A percentile compares a stretch with the other conserved stretches of the same genome.
phyloP scores from a whole-genome alignment of 805 yeast genomes.

The Wickerhamia fluorescens region DNA sequence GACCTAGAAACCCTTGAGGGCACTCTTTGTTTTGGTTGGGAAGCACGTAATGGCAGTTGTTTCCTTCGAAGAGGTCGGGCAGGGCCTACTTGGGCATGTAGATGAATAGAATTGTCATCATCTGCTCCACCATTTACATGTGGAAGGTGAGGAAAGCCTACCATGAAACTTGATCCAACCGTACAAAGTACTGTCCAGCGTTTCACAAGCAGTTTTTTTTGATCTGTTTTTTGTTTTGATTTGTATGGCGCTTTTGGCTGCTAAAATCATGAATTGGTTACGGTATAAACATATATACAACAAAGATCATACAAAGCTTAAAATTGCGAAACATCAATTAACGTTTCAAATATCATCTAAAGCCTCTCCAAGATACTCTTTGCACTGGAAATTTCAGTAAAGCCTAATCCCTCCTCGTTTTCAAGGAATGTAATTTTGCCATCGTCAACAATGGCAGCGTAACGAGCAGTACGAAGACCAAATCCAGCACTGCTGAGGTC shows the following conservation, averaged over 20 bases:
- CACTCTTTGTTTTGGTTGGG: too few relatives aligned
- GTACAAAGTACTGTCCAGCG: too few relatives aligned
- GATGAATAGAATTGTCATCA: slow-evolving; percentile 36
- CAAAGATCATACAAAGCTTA: too few relatives aligned
- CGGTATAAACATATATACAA: too few relatives aligned
- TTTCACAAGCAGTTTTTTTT: too few relatives aligned
- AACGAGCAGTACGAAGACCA: slow-evolving; percentile 60
- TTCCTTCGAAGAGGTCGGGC: slow-evolving; percentile 33
- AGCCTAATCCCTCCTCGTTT: slow-evolving; percentile 20
- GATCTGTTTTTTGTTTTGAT: too few relatives aligned
- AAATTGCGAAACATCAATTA: too few relatives aligned
- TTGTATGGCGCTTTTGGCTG: too few relatives aligned
- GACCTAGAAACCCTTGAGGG: too few relatives aligned
- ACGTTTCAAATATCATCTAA: slow-evolving; percentile 3
- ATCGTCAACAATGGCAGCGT: slow-evolving; percentile 59
- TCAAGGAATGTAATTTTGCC: slow-evolving; percentile 32
- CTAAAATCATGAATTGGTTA: too few relatives aligned
- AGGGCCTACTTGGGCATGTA: slow-evolving; percentile 30
- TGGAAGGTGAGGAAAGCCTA: slow-evolving; percentile 30
- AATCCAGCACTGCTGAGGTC: slow-evolving; percentile 49
- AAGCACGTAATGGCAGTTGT: too few relatives aligned
- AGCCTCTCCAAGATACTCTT: slow-evolving; percentile 17
- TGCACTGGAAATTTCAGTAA: slow-evolving; percentile 18
- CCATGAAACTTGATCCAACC: too few relatives aligned
- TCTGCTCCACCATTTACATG: slow-evolving; percentile 32